Percentiles rank a stretch among this genome's conserved stretches.
phyloP scores from a whole-genome alignment of 805 yeast species.

The Candida silvicultrix region DNA sequence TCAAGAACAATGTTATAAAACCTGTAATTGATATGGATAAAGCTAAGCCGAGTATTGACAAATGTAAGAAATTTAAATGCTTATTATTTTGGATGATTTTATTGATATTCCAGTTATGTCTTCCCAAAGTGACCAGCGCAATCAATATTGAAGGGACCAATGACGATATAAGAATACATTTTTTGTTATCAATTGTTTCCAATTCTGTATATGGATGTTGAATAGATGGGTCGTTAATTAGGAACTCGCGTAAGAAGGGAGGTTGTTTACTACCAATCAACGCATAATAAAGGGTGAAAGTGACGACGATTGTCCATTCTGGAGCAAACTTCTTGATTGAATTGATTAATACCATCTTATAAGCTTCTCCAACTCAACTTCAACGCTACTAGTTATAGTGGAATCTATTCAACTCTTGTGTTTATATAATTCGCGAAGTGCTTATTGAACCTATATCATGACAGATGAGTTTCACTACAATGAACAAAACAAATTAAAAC shows the following conservation, averaged over 20 bases:
- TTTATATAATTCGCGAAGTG: no score
- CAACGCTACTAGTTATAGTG: no score
- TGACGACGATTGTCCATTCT: not conserved
- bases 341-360: not conserved
- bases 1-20: constrained; percentile 36
- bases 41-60: constrained; percentile 7
- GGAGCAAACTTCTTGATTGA: not conserved
- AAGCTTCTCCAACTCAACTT: no score
- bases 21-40: constrained; percentile 9
- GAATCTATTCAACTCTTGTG: no score
- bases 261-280: constrained; percentile 7
- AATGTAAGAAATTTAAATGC: constrained; percentile 9
- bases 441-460: no score
- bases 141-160: not conserved
- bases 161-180: not conserved
- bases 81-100: not conserved
- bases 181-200: not conserved
- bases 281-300: not conserved
- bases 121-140: not conserved
- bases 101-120: not conserved
- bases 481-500: no score
- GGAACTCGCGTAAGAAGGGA: constrained; percentile 24
- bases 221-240: constrained; percentile 20
- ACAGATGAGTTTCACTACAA: no score
- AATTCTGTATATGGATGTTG: constrained; percentile 20